Percentiles rank a stretch among this genome's conserved stretches.
These are phyloP conservation scores for Clathrospora elynae DNA, from an alignment of 2,329 filamentous ascomycete genomes.

Conservation along the genomic window DNA sequence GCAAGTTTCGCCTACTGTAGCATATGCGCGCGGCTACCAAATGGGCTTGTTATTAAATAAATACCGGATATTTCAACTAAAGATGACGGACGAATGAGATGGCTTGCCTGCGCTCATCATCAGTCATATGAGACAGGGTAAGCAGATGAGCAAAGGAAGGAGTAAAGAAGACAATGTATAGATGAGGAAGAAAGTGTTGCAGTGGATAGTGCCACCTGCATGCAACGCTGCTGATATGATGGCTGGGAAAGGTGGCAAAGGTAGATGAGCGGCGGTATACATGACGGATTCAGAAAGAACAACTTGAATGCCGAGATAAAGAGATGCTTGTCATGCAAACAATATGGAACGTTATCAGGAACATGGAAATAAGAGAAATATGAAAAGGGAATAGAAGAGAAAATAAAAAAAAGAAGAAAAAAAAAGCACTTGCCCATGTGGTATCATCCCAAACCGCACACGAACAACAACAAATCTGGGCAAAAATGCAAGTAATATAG, in stretches of 20 bases:
- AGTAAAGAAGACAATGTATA: background rate
- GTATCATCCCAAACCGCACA: conserved; percentile 8
- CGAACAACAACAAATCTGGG: no score
- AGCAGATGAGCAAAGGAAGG: conserved; percentile 6
- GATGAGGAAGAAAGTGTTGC: background rate
- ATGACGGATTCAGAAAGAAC: background rate
- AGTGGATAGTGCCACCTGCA: conserved; percentile 1
- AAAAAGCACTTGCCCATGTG: conserved; percentile 4
- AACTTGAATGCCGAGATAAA: background rate
- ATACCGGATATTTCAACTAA: background rate
- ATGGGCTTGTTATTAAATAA: background rate
- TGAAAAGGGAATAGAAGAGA: background rate
- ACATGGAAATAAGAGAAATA: background rate
- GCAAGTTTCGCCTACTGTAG: background rate
- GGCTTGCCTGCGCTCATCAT: conserved; percentile 4
- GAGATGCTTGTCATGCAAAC: background rate
- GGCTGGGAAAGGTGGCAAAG: conserved; percentile 1
- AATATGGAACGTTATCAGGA: background rate
- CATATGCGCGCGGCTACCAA: background rate
- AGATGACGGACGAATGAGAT: background rate
- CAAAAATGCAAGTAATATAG: conserved; percentile 1
- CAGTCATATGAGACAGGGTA: conserved; percentile 18
- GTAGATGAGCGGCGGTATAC: background rate
- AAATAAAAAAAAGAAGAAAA: background rate
- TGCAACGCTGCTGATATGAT: background rate